These are phyloP conservation scores for Colletotrichum chrysophilum DNA, from an alignment of 2,329 filamentous ascomycete genomes.

Conservation along the genomic window DNA sequence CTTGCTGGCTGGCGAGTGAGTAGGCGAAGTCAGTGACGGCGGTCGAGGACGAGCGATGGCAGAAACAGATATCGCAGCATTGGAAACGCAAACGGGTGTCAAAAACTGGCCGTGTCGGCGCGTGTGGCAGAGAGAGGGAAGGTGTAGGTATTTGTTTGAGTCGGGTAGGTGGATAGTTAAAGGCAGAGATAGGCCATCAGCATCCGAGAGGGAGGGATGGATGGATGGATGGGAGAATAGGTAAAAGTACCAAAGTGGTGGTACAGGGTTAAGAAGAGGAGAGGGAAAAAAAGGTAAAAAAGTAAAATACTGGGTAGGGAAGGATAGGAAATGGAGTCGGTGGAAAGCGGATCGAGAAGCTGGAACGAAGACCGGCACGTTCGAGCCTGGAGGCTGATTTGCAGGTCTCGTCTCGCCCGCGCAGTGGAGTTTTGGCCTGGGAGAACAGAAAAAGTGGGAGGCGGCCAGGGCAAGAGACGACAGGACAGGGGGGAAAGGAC, in stretches of 20 bases:
- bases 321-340: slow-evolving; percentile 11
- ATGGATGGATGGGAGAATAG: neutral
- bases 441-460: slow-evolving; percentile 5
- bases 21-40: slow-evolving; percentile 8
- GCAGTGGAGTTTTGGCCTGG: slow-evolving; percentile 11
- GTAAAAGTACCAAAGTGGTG: neutral
- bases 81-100: slow-evolving; percentile 18
- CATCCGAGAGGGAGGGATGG: slow-evolving; percentile 2
- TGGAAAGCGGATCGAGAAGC: slow-evolving; percentile 11
- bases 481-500: neutral
- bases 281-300: slow-evolving; percentile 5
- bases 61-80: slow-evolving; percentile 14
- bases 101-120: neutral
- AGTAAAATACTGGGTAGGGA: slow-evolving; percentile 16
- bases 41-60: slow-evolving; percentile 8
- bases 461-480: slow-evolving; percentile 16
- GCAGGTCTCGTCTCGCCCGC: slow-evolving; percentile 16
- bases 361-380: slow-evolving; percentile 21
- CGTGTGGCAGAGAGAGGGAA: neutral
- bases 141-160: neutral
- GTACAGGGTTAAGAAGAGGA: neutral
- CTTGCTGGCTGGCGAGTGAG: neutral
- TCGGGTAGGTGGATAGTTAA: slow-evolving; percentile 7
- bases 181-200: neutral
- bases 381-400: slow-evolving; percentile 21